Conservation (phyloP, 805 yeast species). For the Ascoidea asiatica region DNA sequence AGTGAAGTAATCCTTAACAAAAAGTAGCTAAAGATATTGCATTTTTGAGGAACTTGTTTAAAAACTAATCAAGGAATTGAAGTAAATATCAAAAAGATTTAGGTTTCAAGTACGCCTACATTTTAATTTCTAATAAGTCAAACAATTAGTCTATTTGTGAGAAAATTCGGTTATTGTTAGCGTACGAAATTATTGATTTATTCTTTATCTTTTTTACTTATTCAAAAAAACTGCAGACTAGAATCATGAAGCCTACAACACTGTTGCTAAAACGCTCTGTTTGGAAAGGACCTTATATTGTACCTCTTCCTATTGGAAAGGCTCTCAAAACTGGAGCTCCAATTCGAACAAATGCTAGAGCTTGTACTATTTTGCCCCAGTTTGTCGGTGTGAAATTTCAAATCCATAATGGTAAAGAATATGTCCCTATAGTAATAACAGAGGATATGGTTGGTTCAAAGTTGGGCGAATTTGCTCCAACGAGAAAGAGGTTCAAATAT, state of each 20-base stretch:
- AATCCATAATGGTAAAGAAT: slow-evolving; percentile 92
- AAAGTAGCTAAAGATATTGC: too few species aligned
- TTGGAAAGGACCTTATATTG: slow-evolving; percentile 82
- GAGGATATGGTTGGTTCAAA: slow-evolving; percentile 97
- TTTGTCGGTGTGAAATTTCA: slow-evolving; percentile 92
- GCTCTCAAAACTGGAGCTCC: slow-evolving; percentile 75
- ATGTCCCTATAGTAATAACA: slow-evolving; percentile 71
- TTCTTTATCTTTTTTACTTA: neutral
- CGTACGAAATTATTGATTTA: neutral
- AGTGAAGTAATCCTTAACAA: too few species aligned
- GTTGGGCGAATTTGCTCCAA: slow-evolving; percentile 90
- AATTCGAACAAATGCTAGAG: slow-evolving; percentile 88
- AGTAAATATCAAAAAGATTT: neutral
- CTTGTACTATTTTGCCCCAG: slow-evolving; percentile 90
- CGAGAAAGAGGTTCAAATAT: slow-evolving; percentile 78
- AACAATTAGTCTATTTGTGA: neutral
- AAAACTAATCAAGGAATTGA: neutral
- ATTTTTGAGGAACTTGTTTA: too few species aligned
- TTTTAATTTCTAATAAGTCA: neutral
- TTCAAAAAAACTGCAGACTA: neutral
- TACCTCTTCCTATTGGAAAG: slow-evolving; percentile 84
- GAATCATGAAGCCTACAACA: slow-evolving; percentile 26
- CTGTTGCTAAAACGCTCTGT: slow-evolving; percentile 35
- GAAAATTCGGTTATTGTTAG: neutral
- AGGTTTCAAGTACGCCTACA: neutral